A percentile compares a stretch with the other conserved stretches of the same genome.
Conservation (phyloP, 2,329 filamentous ascomycete genomes). For the Aureobasidium sp. region DNA sequence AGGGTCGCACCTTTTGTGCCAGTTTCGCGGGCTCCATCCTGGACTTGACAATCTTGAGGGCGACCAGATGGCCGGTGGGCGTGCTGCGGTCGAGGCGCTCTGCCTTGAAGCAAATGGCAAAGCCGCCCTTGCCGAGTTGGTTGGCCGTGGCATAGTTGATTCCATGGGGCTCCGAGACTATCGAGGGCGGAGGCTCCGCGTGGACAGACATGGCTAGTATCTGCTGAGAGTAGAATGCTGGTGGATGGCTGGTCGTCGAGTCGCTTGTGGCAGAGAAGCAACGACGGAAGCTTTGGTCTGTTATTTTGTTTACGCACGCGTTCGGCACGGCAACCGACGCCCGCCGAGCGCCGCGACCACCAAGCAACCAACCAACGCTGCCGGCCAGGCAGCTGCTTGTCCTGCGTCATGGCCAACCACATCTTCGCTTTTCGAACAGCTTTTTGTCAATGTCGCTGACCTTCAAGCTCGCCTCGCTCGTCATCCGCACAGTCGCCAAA, state of each 20-base stretch:
- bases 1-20: conserved; percentile 64
- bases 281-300: not conserved
- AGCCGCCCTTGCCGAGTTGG: conserved; percentile 72
- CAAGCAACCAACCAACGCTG: not conserved
- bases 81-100: conserved; percentile 50
- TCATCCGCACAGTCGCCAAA: conserved; percentile 59
- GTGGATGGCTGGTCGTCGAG: conserved; percentile 6
- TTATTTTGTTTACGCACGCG: conserved; percentile 12
- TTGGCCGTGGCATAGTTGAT: conserved; percentile 67
- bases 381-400: too few species aligned
- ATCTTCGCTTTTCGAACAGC: not conserved
- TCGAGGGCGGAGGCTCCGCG: conserved; percentile 45
- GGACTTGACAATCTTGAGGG: conserved; percentile 77
- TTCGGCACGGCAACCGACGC: conserved; percentile 14
- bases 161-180: conserved; percentile 63
- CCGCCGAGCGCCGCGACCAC: not conserved
- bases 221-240: conserved; percentile 15
- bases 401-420: not conserved
- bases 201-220: conserved; percentile 35
- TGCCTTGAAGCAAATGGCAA: conserved; percentile 73
- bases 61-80: conserved; percentile 59
- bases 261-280: too few species aligned
- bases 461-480: conserved; percentile 59
- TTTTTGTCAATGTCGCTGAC: conserved; percentile 52
- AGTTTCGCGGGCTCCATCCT: conserved; percentile 72